Base-by-base conservation (phyloP, 441 rosid genomes). In the Gossypium gossypioides region DNA sequence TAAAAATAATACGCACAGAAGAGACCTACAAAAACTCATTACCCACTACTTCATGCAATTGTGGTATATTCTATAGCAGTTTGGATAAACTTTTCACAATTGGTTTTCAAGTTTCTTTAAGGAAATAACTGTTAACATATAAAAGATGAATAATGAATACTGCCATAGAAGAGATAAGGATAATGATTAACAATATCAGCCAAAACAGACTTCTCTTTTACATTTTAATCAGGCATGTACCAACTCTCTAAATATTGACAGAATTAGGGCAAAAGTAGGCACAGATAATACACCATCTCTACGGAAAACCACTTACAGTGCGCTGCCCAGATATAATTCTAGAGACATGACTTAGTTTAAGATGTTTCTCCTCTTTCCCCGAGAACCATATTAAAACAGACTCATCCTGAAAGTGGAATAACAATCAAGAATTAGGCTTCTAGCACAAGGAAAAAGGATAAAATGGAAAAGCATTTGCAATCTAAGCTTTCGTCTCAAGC, bases 321-420 rank as follows among this genome's bases (percentile, higher is more conserved):
- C 99, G 92, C 67, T 95, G 99, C 75, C 98, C 98, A 32, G 97
- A 91, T 78, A 92, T 86, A 76, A 95, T 95, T 82, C 95, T 89
- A 65, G 93, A 84, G 46, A 95, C 91, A 34, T 92, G 98, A 84
- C 91, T 89, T 75, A 95, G 89, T 80, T 86, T 91, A 76, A 92
- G 88, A 83, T 87, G 92, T 74, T 92, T 92, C 88, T 95, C 96
- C 80, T 95, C 93, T 75, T 88, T 95, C 74, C 96, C 98, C 1
- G 96, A 91, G 78, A 88, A 86, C 99, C 99, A 95, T 86, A 91
- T 95, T 81, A 95, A 84, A 83, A 90, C 89, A 67, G 93, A 88
- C 79, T 87, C 99, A 60, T 95, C 99, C 99, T 92, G 97, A 78
- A 84, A 81, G 55, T 69, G 72, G 76, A 48, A 29, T 75, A 60